Evolutionary conservation across 352 stramenopile species (phyloP), one percentile per base, ranked within the genome.

Genomic region (Blastocystis sp.): DNA sequence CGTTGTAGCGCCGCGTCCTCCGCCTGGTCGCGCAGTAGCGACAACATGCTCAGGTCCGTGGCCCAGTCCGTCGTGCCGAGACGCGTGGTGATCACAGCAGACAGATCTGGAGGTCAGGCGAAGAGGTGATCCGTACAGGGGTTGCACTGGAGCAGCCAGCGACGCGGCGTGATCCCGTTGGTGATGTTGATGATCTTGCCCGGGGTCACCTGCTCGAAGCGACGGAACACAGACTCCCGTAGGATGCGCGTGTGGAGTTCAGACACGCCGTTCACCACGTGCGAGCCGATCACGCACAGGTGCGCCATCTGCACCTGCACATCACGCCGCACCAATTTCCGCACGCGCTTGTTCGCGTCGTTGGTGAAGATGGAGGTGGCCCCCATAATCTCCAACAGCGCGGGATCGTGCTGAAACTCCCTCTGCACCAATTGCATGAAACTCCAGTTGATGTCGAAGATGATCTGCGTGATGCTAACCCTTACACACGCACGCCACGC

Each of bases 121-220:
- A 79, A 9, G 19, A 14, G n/a, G 10, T n/a, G 21, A 48, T n/a
- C 2, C 17, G 28, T 54, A 87, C 77, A 79, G 19, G 89, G 89
- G 63, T 91, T 91, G 68, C 61, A 89, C 68, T 89, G 69, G 9
- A 89, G 34, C 21, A 91, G 68, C 89, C 89, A 91, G 34, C 89
- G 88, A 64, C 89, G 88, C 10, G 87, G 89, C 3, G 89, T 91
- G 21, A 91, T 89, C 2, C 89, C 89, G 66, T 91, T 91, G 21
- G 89, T 91, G 3, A 90, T 77, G 70, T 91, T 91, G 19, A 90
- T 78, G 60, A 91, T 89, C 78, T 90, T 89, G 38, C 81, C 74
- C 11, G 89, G 89, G 9, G 60, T 43, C 2, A 91, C 63, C 40
- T 59, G 78, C 24, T 89, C 28, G 65, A 91, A 91, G 54, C 89